Evolutionary conservation across 2,329 filamentous ascomycete species (phyloP), one percentile per base, ranked within the genome.

Genomic region (Monilinia vaccinii-corymbosi): DNA sequence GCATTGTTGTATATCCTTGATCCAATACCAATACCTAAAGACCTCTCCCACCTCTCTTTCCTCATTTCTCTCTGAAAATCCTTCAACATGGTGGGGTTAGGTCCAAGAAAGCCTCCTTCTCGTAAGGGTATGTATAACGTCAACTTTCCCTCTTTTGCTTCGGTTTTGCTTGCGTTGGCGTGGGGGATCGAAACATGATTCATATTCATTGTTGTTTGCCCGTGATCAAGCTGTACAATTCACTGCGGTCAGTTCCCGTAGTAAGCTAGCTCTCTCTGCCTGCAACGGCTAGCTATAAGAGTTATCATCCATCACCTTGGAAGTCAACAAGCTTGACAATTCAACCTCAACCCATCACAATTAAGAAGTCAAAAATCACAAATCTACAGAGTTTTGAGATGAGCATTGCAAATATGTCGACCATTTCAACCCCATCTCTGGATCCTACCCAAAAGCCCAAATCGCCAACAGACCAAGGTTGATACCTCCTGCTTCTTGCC

Each of bases 101-200:
- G 83, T 71, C 81, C 85, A 65, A 84, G 82, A 73, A 81, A 79
- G 71, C 79, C 80, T 64, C 85, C 84, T 46, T 86, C 84, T 75
- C 84, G 86, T 71, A 90, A 88, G 82, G 88, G 88, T 88, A 82
- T 74, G 84, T 81, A 69, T 51, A 44, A n/a, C 55, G 36, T 45
- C 32, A 46, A 34, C 28, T 34, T 25, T 52, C 10, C 10, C 11
- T 40, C 13, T 10, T 7, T 56, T 23, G 2, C 21, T 38, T 45
- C 31, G 10, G 16, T 18, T 28, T 34, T 18, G 4, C 2, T 13
- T 50, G 36, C 1, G 13, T 53, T 7, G 28, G 14, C 11, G n/a
- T 9, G 3, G 9, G 34, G 8, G n/a, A 10, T 32, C 28, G 31
- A n/a, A 18, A n/a, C 18, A 6, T 44, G 13, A 44, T 45, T 16